Evolutionary conservation across 345 rosid genomes (phyloP).

Genomic region (Cochlearia excelsa): DNA sequence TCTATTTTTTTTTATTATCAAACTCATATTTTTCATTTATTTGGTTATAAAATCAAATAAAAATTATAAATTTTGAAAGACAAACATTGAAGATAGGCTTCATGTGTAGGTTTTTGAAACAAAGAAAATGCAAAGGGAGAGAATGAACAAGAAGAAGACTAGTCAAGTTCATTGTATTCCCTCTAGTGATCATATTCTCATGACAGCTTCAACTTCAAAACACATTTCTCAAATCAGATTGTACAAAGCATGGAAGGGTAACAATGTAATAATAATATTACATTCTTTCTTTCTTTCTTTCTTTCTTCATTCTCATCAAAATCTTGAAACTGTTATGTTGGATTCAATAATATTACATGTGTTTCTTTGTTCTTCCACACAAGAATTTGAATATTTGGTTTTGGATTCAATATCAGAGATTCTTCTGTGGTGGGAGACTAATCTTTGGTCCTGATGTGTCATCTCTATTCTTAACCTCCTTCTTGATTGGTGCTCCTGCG

Average conservation of each 20-base stretch:
- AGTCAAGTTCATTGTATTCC: neutral
- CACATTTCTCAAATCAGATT: neutral
- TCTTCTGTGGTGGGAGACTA: neutral
- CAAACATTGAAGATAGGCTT: neutral
- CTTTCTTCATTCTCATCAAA: no score
- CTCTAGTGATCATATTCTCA: neutral
- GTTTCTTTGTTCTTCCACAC: neutral
- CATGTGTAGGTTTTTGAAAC: neutral
- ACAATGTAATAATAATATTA: neutral
- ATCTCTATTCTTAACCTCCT: neutral
- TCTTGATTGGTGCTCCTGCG: neutral
- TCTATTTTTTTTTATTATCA: no score
- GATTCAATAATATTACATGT: no score
- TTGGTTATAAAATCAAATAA: neutral
- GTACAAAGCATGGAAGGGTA: neutral
- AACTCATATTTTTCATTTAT: no score
- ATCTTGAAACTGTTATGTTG: no score
- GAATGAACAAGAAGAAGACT: neutral
- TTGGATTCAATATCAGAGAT: neutral
- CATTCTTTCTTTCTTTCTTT: no score
- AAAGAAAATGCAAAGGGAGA: neutral
- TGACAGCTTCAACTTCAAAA: neutral
- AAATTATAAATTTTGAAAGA: no score
- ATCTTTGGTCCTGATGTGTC: neutral
- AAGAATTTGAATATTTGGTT: neutral